These are phyloP conservation scores for Thecaphora frezii DNA, from an alignment of 1,284 basidiomycete species.

Conservation along the genomic window DNA sequence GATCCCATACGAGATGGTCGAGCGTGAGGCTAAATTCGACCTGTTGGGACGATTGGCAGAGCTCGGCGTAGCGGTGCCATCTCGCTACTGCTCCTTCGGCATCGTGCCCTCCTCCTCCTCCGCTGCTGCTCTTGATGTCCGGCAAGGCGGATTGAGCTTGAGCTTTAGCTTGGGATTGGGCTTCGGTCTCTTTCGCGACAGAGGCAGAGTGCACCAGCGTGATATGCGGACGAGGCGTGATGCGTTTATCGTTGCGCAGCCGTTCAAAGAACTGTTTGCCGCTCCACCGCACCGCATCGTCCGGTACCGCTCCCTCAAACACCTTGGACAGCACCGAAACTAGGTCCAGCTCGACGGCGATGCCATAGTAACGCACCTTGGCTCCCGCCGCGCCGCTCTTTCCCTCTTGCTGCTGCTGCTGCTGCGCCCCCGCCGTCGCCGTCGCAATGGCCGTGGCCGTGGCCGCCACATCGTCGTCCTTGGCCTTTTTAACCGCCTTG, in stretches of 20 bases:
- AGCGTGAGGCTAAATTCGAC: conserved; percentile 68
- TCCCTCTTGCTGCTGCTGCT: not conserved
- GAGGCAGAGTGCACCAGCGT: conserved; percentile 72
- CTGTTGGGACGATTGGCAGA: conserved; percentile 61
- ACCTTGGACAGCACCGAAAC: conserved; percentile 8
- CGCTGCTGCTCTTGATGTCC: conserved; percentile 2
- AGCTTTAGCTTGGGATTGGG: not conserved
- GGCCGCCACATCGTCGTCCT: not conserved
- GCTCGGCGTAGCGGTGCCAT: conserved; percentile 13
- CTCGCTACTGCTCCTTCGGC: conserved; percentile 50
- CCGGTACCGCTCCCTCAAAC: not conserved
- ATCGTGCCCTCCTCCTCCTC: conserved; percentile 32
- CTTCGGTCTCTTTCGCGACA: not conserved
- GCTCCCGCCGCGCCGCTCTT: not conserved
- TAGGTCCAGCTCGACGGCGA: conserved; percentile 38
- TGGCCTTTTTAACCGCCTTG: conserved; percentile 1
- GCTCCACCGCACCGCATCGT: not conserved
- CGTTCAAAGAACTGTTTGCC: conserved; percentile 11
- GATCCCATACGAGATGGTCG: conserved; percentile 71
- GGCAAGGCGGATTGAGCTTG: too few relatives aligned
- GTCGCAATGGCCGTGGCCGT: not conserved
- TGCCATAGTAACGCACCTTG: conserved; percentile 41
- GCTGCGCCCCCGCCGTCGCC: not conserved
- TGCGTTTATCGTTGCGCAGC: conserved; percentile 61
- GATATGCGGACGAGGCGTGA: conserved; percentile 73